Evolutionary conservation across 768 basidiomycete species (phyloP).

Genomic region (Lentinula raphanica): DNA sequence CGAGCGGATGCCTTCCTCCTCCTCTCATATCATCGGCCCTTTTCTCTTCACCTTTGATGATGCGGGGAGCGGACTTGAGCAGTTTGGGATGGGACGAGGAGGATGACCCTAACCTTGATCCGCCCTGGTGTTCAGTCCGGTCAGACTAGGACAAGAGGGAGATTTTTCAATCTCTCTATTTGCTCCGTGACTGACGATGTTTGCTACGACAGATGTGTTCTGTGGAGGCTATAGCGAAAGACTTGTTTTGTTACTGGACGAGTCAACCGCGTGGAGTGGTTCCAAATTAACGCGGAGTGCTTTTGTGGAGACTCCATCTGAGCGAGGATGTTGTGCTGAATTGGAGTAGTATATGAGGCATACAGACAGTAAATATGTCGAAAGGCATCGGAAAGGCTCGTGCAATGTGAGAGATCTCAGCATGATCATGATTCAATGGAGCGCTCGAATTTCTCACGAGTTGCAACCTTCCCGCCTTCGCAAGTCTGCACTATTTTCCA

Average conservation of each 20-base stretch:
- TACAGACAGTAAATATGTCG: slow-evolving; percentile 37
- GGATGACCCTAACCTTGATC: not conserved
- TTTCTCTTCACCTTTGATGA: not conserved
- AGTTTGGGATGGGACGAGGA: not conserved
- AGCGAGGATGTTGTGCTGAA: slow-evolving; percentile 69
- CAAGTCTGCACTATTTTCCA: too few species aligned
- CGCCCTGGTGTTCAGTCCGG: not conserved
- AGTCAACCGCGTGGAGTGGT: slow-evolving; percentile 40
- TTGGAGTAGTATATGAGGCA: slow-evolving; percentile 82
- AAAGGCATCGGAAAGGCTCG: too few species aligned
- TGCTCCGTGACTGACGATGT: slow-evolving; percentile 6
- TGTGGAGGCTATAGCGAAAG: slow-evolving; percentile 25
- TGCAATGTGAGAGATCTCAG: too few species aligned
- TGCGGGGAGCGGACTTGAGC: not conserved
- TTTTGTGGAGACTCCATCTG: slow-evolving; percentile 80
- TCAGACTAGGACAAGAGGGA: slow-evolving; percentile 10
- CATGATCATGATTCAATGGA: too few species aligned
- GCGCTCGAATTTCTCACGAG: not conserved
- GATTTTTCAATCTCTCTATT: slow-evolving; percentile 1
- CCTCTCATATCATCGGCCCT: not conserved
- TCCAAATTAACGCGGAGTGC: slow-evolving; percentile 30
- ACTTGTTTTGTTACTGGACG: slow-evolving; percentile 9
- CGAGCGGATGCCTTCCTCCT: not conserved
- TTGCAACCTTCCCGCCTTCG: not conserved
- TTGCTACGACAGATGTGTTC: slow-evolving; percentile 5